phyloP scores from a whole-genome alignment of 371 early-diverging fungal species.

The Mucor lusitanicus region DNA sequence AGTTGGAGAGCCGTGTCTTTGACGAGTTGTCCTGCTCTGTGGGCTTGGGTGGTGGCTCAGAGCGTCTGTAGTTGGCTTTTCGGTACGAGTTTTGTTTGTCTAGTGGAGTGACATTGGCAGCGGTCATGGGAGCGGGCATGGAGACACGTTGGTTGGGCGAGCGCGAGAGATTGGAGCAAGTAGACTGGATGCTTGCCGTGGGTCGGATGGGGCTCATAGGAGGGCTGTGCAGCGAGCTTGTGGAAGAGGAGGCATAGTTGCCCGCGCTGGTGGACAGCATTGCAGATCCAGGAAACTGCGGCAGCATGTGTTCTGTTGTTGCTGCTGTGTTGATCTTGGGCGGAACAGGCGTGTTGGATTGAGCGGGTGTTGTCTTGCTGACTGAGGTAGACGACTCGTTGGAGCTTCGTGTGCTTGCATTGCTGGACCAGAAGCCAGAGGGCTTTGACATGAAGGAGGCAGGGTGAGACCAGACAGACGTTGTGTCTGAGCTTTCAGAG shows the following conservation, averaged over 20 bases:
- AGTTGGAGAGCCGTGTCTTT: constrained; percentile 26
- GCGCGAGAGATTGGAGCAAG: constrained; percentile 7
- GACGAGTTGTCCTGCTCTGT: constrained; percentile 15
- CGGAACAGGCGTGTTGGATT: background rate
- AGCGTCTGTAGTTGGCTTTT: constrained; percentile 14
- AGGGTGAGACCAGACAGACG: constrained; percentile 35
- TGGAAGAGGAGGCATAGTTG: constrained; percentile 30
- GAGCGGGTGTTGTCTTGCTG: constrained; percentile 2
- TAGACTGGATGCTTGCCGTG: constrained; percentile 10
- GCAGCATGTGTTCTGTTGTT: constrained; percentile 24
- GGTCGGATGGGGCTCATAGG: constrained; percentile 26
- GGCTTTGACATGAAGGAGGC: constrained; percentile 28
- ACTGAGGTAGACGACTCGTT: constrained; percentile 36
- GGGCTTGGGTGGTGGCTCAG: constrained; percentile 18
- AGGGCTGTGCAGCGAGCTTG: constrained; percentile 28
- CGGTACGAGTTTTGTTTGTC: constrained; percentile 18
- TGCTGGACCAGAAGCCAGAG: constrained; percentile 40
- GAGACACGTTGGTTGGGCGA: constrained; percentile 19
- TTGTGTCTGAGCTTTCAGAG: constrained; percentile 34
- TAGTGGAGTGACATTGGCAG: constrained; percentile 3
- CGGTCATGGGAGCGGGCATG: constrained; percentile 15
- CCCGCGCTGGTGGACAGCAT: constrained; percentile 33
- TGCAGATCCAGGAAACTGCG: constrained; percentile 44
- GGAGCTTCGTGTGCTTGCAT: constrained; percentile 32
- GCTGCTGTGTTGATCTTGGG: constrained; percentile 10